Conservation (phyloP, 1,284 basidiomycete species). For the Grifola frondosa region DNA sequence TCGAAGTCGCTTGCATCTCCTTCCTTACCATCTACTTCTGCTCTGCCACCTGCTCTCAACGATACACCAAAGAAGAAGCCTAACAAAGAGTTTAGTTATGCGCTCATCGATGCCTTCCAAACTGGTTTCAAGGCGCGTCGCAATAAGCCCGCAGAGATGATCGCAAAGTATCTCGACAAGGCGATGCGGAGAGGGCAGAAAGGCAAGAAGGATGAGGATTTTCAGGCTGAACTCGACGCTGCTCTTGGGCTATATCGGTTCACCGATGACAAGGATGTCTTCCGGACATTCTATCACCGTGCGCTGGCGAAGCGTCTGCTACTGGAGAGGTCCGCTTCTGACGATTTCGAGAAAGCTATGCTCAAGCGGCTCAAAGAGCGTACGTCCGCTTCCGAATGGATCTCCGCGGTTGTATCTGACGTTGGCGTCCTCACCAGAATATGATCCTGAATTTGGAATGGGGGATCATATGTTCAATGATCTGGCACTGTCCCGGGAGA, state of each 20-base stretch:
- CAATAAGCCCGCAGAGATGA: slow-evolving; percentile 92
- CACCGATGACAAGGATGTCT: slow-evolving; percentile 90
- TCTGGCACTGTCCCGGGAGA: slow-evolving; percentile 70
- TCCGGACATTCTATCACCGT: slow-evolving; percentile 92
- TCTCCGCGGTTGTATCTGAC: slow-evolving; percentile 1
- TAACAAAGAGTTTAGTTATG: slow-evolving; percentile 57
- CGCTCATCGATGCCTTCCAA: slow-evolving; percentile 76
- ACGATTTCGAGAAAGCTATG: slow-evolving; percentile 90
- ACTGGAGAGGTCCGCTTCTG: slow-evolving; percentile 82
- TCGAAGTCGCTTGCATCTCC: slow-evolving; percentile 22
- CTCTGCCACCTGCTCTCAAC: slow-evolving; percentile 26
- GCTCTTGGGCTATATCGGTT: slow-evolving; percentile 85
- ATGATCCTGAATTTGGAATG: slow-evolving; percentile 86
- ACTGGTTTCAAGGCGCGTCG: slow-evolving; percentile 79
- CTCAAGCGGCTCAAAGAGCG: slow-evolving; percentile 86
- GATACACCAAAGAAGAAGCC: slow-evolving; percentile 32
- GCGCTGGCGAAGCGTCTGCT: slow-evolving; percentile 88
- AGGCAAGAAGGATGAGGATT: slow-evolving; percentile 66
- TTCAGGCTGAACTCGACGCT: slow-evolving; percentile 71
- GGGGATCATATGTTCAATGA: slow-evolving; percentile 93
- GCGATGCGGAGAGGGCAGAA: slow-evolving; percentile 87
- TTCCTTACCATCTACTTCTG: slow-evolving; percentile 11
- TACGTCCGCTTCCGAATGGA: slow-evolving; percentile 39
- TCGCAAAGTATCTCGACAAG: slow-evolving; percentile 88
- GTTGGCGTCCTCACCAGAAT: slow-evolving; percentile 46